Percentiles rank a stretch among this genome's conserved stretches.
Conservation (phyloP, 1,139 yeast genomes). For the Candida neerlandica region DNA sequence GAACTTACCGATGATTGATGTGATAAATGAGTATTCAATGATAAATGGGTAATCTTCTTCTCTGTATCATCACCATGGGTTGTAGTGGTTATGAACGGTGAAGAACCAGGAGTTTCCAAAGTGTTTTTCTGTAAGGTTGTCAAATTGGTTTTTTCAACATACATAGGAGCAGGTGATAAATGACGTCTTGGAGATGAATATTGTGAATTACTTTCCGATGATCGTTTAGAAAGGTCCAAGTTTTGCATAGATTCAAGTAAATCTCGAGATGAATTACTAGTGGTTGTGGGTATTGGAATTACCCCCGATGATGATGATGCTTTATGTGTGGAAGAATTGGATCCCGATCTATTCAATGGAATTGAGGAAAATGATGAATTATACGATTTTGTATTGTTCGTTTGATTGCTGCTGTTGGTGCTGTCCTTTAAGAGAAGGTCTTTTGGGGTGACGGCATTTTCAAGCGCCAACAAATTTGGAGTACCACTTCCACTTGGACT, state of each 20-base stretch:
- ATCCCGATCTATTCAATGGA: conserved; percentile 10
- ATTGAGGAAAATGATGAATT: conserved; percentile 17
- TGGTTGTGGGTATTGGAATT: conserved; percentile 1
- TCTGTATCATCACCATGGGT: conserved; percentile 10
- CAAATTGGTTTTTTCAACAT: conserved; percentile 48
- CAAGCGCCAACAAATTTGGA: conserved; percentile 37
- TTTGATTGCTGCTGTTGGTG: not conserved
- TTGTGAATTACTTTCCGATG: conserved; percentile 30
- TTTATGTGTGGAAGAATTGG: conserved; percentile 14
- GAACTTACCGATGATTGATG: conserved; percentile 11
- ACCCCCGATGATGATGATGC: conserved; percentile 27
- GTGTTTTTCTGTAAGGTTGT: conserved; percentile 58
- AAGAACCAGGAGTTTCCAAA: conserved; percentile 16
- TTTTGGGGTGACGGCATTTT: conserved; percentile 40
- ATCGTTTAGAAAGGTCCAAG: conserved; percentile 25
- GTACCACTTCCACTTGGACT: conserved; percentile 26
- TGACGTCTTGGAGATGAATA: conserved; percentile 56
- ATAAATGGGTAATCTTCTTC: conserved; percentile 18
- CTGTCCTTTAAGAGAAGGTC: conserved; percentile 32
- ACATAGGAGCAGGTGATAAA: conserved; percentile 52
- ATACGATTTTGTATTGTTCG: conserved; percentile 13
- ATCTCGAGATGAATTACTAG: conserved; percentile 26
- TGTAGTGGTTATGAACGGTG: conserved; percentile 14
- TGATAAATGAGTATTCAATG: conserved; percentile 14
- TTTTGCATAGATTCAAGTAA: conserved; percentile 32